Base-by-base conservation (phyloP, 2,329 filamentous ascomycete species). In the Alternaria triticina region DNA sequence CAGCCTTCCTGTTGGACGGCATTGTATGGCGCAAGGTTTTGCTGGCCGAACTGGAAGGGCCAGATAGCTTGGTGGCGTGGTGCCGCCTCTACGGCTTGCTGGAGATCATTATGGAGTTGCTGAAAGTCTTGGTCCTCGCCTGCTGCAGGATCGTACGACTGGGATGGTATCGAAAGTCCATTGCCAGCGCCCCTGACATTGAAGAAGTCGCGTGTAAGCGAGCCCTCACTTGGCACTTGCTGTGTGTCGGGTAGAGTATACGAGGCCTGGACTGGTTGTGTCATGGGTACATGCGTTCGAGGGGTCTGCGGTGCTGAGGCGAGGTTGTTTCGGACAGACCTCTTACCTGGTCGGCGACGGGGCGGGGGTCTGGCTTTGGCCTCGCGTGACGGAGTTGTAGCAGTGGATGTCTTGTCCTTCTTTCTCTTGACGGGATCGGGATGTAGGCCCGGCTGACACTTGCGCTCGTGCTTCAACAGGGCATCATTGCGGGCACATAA, bases 401-500 rank as follows among this genome's bases (percentile, higher is more conserved):
- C 12, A 25, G 9, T 51, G 20, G 13, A 13, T 8, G 61, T 49
- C 3, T 52, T 22, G 23, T 51, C 44, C 25, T 55, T 57, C n/a
- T 43, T 56, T 23, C 58, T 57, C 44, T 51, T 43, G 7, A 52
- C 40, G 1, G 64, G 49, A 3, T 57, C 50, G 10, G 51, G 22
- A 20, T 51, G 17, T 5, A 68, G 20, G 15, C 59, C 57, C 8
- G 63, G 59, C 44, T 70, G 66, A 5, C 59, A 52, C 10, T 58
- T 59, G 15, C 61, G 58, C 17, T 55, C 57, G 43, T 70, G 68
- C 27, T 68, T 68, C 27, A 62, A 49, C 13, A 54, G 47, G 20
- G 66, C 68, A 17, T 70, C 68, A 36, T 52, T 36, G 20, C 65
- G 59, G 9, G 59, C 54, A 23, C 62, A 70, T 4, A 23, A 17